phyloP scores from a whole-genome alignment of 495 filamentous ascomycete species.

The Penicillium steckii region DNA sequence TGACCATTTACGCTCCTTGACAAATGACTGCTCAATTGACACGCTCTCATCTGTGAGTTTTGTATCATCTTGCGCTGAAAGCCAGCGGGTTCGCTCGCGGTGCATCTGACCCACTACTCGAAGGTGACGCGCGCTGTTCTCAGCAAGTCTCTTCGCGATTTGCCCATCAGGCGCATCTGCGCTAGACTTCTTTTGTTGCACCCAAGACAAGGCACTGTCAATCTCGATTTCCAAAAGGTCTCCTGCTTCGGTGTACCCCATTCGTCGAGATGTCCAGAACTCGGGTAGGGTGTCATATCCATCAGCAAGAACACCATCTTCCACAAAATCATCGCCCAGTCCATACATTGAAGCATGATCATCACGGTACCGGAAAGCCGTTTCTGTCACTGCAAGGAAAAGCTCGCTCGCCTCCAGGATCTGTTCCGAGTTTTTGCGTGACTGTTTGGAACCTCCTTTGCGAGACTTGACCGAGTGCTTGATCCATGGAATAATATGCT shows the following conservation, averaged over 20 bases:
- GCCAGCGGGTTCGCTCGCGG: constrained; percentile 62
- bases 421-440: constrained; percentile 47
- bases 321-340: constrained; percentile 58
- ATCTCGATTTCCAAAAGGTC: constrained; percentile 49
- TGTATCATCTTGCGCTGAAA: constrained; percentile 47
- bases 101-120: constrained; percentile 58
- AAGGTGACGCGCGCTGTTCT: constrained; percentile 55
- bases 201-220: constrained; percentile 42
- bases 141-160: constrained; percentile 45
- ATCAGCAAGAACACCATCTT: constrained; percentile 64
- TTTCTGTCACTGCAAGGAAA: constrained; percentile 66
- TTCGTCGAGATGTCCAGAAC: constrained; percentile 69
- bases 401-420: constrained; percentile 79
- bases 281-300: constrained; percentile 66
- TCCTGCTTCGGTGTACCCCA: constrained; percentile 46
- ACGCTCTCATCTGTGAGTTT: constrained; percentile 44
- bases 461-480: constrained; percentile 67
- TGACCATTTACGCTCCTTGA: constrained; percentile 55
- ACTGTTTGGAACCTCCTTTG: constrained; percentile 32
- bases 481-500: constrained; percentile 73
- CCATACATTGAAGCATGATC: constrained; percentile 68
- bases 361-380: constrained; percentile 71
- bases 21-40: constrained; percentile 46
- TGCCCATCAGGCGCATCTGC: constrained; percentile 33
- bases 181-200: constrained; percentile 30